Percentiles rank a stretch among this genome's conserved stretches.
These are phyloP conservation scores for Fraxinus baroniana DNA, from an alignment of 305 asterid genomes.

Conservation along the genomic window DNA sequence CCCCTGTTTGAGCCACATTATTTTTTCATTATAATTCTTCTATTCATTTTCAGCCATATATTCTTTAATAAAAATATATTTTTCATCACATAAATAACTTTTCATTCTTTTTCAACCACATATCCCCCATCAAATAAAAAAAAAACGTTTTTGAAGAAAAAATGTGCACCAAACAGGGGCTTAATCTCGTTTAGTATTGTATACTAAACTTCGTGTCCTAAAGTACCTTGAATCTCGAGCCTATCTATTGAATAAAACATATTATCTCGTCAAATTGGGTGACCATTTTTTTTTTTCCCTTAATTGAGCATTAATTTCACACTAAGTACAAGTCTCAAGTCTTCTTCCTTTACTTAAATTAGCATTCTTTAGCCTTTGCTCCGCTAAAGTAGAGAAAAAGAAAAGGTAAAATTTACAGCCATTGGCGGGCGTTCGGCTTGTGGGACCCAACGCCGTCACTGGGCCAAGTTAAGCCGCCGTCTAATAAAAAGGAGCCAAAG, in stretches of 20 bases:
- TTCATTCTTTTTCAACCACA: no score
- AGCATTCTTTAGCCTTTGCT: background rate
- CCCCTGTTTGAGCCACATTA: no score
- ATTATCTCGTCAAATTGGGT: background rate
- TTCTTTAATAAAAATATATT: no score
- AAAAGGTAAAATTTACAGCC: background rate
- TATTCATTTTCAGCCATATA: no score
- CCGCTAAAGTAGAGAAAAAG: background rate
- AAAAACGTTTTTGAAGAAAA: no score
- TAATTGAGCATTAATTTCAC: background rate
- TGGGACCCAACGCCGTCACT: conserved; percentile 46
- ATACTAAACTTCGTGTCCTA: background rate
- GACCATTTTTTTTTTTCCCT: background rate
- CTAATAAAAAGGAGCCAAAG: background rate
- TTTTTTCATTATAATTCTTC: no score
- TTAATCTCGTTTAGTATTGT: background rate
- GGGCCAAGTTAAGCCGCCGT: conserved; percentile 44
- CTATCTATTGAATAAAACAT: background rate
- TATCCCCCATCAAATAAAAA: no score
- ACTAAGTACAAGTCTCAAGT: background rate
- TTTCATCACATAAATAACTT: no score
- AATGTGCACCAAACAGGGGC: no score
- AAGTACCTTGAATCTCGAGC: background rate
- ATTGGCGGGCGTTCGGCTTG: conserved; percentile 18
- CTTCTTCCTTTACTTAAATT: background rate